Conservation (phyloP, 208 protist genomes). For the Acanthamoeba triangularis region DNA sequence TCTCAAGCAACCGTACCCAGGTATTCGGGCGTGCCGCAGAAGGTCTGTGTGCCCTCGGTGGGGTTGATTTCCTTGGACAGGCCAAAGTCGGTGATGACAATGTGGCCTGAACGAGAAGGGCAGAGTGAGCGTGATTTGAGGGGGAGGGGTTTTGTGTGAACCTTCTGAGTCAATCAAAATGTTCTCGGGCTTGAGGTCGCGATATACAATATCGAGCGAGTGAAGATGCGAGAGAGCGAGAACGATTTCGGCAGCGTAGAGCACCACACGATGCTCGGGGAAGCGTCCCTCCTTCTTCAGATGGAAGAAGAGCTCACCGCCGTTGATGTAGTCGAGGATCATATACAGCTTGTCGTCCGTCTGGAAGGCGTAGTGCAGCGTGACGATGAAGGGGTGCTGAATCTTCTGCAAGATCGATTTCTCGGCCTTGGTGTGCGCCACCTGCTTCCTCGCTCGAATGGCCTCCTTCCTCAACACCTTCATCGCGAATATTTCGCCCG, state of each 20-base stretch:
- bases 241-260: constrained; percentile 88
- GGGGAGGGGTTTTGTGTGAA: not conserved
- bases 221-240: constrained; percentile 90
- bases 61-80: constrained; percentile 88
- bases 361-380: constrained; percentile 97
- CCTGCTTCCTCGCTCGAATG: constrained; percentile 88
- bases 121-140: too few relatives aligned
- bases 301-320: constrained; percentile 96
- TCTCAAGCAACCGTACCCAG: constrained; percentile 61
- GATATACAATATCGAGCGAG: constrained; percentile 87
- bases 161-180: constrained; percentile 83
- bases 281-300: constrained; percentile 91
- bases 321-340: constrained; percentile 95
- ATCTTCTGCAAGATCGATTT: constrained; percentile 88
- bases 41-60: constrained; percentile 87
- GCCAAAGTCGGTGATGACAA: constrained; percentile 91
- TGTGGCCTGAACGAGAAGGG: constrained; percentile 75
- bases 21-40: constrained; percentile 93
- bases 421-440: constrained; percentile 89
- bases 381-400: constrained; percentile 92
- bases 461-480: constrained; percentile 90
- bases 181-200: constrained; percentile 90
- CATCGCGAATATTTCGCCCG: constrained; percentile 91
- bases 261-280: constrained; percentile 46
- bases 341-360: constrained; percentile 95